A percentile compares a stretch with the other conserved stretches of the same genome.
Evolutionary conservation across 2,329 filamentous ascomycete genomes (phyloP).

Genomic region (Stagonosporopsis rhizophila): DNA sequence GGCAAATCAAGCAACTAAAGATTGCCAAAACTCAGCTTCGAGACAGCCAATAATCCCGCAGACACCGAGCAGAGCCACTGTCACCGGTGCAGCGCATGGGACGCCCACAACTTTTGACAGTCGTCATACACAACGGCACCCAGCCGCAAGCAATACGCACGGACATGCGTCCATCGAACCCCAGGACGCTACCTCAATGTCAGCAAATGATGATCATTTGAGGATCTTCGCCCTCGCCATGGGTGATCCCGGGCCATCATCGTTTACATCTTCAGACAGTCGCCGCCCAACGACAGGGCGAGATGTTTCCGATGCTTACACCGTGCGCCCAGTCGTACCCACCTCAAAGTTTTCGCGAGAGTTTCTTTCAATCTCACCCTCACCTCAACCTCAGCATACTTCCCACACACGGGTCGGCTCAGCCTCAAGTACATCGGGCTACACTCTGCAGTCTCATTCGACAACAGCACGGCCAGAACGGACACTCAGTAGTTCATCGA

Average conservation of each 20-base stretch:
- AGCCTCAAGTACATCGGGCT: slow-evolving; percentile 16
- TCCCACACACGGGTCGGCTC: slow-evolving; percentile 24
- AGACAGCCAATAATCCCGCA: not conserved
- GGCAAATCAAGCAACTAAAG: not conserved
- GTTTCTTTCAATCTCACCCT: not conserved
- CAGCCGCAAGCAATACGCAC: too few species aligned
- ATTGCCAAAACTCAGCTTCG: not conserved
- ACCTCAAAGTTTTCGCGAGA: slow-evolving; percentile 9
- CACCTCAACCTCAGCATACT: not conserved
- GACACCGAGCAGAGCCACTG: not conserved
- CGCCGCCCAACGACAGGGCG: slow-evolving; percentile 7
- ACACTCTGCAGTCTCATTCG: slow-evolving; percentile 4
- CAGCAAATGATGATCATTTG: not conserved
- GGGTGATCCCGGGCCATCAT: not conserved
- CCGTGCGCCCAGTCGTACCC: slow-evolving; percentile 9
- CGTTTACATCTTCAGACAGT: too few species aligned
- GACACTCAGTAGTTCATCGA: slow-evolving; percentile 29
- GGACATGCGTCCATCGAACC: too few species aligned
- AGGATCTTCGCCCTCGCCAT: slow-evolving; percentile 1
- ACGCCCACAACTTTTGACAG: not conserved
- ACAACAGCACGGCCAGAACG: slow-evolving; percentile 21
- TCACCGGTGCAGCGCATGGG: not conserved
- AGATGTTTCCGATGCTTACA: not conserved
- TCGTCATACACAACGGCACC: too few species aligned
- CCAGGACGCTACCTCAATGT: too few species aligned